phyloP scores from a whole-genome alignment of 306 rosid genomes.

The Oxytropis ochrocephala region DNA sequence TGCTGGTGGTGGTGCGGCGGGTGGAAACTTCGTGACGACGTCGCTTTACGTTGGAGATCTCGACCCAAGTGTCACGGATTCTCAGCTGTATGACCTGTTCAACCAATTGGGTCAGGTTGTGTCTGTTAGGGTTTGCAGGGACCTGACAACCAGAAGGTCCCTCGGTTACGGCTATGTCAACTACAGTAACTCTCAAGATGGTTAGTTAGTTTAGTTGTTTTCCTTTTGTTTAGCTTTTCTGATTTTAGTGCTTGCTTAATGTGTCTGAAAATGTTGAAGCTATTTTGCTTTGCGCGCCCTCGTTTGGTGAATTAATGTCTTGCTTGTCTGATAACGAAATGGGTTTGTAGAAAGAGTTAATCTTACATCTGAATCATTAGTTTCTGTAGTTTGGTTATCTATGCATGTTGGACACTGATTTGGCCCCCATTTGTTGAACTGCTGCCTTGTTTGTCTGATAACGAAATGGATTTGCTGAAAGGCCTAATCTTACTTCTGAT shows the following conservation, averaged over 20 bases:
- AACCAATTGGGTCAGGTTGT: conserved; percentile 89
- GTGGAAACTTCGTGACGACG: conserved; percentile 65
- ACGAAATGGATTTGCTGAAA: neutral
- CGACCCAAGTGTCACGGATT: conserved; percentile 67
- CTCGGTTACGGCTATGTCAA: conserved; percentile 97
- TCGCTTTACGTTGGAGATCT: conserved; percentile 98
- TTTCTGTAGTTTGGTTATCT: neutral
- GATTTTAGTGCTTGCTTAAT: neutral
- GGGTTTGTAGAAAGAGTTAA: neutral
- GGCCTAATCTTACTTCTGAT: neutral
- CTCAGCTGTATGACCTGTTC: conserved; percentile 90
- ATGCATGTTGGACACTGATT: neutral
- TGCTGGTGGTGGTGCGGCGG: neutral
- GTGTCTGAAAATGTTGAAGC: neutral
- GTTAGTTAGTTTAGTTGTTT: conserved; percentile 36
- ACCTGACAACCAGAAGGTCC: conserved; percentile 73
- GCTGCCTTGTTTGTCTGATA: neutral
- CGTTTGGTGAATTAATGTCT: neutral
- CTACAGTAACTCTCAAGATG: conserved; percentile 69
- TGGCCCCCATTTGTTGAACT: neutral
- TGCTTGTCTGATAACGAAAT: neutral
- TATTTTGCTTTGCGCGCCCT: neutral
- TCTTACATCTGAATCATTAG: neutral
- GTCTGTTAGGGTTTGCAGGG: conserved; percentile 98
- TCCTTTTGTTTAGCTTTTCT: neutral